These are phyloP conservation scores for Fusarium pseudocircinatum DNA, from an alignment of 2,329 filamentous ascomycete species.

Conservation along the genomic window DNA sequence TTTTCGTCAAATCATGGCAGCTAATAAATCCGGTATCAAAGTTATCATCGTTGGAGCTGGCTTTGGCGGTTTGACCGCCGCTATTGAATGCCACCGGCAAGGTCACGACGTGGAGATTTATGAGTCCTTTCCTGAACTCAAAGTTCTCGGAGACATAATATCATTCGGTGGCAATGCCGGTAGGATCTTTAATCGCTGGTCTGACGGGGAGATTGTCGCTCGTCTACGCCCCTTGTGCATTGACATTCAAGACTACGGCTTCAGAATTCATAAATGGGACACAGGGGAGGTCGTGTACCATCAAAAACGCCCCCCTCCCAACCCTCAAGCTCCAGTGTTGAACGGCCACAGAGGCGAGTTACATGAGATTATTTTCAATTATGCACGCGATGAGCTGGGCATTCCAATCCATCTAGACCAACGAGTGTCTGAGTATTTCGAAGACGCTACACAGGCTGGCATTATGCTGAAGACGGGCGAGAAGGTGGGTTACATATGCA, in stretches of 20 bases:
- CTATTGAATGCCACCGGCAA: slow-evolving; percentile 28
- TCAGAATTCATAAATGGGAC: slow-evolving; percentile 30
- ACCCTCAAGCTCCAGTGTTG: slow-evolving; percentile 25
- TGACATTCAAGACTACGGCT: slow-evolving; percentile 57
- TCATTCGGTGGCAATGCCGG: slow-evolving; percentile 35
- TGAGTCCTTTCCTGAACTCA: slow-evolving; percentile 54
- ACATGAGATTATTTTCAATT: slow-evolving; percentile 29
- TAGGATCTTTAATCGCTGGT: slow-evolving; percentile 68
- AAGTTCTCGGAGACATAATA: slow-evolving; percentile 58
- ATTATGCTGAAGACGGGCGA: slow-evolving; percentile 21
- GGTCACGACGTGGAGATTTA: slow-evolving; percentile 27
- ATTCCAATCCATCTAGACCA: slow-evolving; percentile 27
- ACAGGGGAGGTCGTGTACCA: slow-evolving; percentile 64
- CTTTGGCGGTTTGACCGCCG: slow-evolving; percentile 29
- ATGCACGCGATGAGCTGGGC: slow-evolving; percentile 22
- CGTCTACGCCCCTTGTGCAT: slow-evolving; percentile 35
- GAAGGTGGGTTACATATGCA: neutral
- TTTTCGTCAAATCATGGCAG: neutral
- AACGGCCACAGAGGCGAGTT: slow-evolving; percentile 31
- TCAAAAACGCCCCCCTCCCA: slow-evolving; percentile 52
- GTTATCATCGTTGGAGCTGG: slow-evolving; percentile 34
- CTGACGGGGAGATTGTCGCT: slow-evolving; percentile 53
- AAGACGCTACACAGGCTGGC: neutral
- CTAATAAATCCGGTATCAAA: slow-evolving; percentile 21
- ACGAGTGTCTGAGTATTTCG: slow-evolving; percentile 23